Evolutionary conservation across 2,329 filamentous ascomycete species (phyloP).

Genomic region (Periglandula ipomoeae): DNA sequence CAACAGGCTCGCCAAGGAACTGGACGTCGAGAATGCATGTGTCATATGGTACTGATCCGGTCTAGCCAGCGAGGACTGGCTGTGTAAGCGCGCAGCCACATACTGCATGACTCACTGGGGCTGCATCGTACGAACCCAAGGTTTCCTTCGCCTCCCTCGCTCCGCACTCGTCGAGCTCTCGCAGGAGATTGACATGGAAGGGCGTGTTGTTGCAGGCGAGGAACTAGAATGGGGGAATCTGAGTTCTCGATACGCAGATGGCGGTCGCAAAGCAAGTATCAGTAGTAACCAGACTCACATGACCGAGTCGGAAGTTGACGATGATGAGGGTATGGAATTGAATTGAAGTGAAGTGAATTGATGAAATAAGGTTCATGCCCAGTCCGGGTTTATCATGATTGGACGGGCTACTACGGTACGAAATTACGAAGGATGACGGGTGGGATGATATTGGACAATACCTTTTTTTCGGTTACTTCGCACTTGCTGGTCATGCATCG

Average conservation of each 20-base stretch:
- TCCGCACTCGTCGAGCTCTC: slow-evolving; percentile 80
- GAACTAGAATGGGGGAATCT: slow-evolving; percentile 55
- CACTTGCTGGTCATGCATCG: too few relatives aligned
- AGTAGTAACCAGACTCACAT: slow-evolving; percentile 50
- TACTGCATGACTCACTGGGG: slow-evolving; percentile 96
- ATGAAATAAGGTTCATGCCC: too few relatives aligned
- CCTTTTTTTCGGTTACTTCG: too few relatives aligned
- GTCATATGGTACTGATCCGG: slow-evolving; percentile 93
- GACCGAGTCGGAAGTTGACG: slow-evolving; percentile 48
- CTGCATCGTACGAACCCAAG: slow-evolving; percentile 78
- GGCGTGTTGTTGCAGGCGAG: slow-evolving; percentile 81
- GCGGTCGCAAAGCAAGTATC: slow-evolving; percentile 48
- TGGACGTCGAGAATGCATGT: slow-evolving; percentile 90
- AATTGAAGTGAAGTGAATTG: slow-evolving; percentile 19
- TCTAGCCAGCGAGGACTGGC: slow-evolving; percentile 85
- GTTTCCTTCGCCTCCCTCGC: slow-evolving; percentile 73
- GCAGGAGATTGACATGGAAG: slow-evolving; percentile 87
- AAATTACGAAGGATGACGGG: too few relatives aligned
- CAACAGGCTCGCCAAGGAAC: slow-evolving; percentile 78
- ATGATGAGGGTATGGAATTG: slow-evolving; percentile 56
- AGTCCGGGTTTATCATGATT: too few relatives aligned
- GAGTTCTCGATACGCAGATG: slow-evolving; percentile 37
- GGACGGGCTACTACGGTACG: too few relatives aligned
- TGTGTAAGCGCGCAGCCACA: slow-evolving; percentile 75
- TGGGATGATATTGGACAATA: too few relatives aligned